Percentiles rank a stretch among this genome's conserved stretches.
Evolutionary conservation across 169 alveolate genomes (phyloP).

Genomic region (Eimeria necatrix): DNA sequence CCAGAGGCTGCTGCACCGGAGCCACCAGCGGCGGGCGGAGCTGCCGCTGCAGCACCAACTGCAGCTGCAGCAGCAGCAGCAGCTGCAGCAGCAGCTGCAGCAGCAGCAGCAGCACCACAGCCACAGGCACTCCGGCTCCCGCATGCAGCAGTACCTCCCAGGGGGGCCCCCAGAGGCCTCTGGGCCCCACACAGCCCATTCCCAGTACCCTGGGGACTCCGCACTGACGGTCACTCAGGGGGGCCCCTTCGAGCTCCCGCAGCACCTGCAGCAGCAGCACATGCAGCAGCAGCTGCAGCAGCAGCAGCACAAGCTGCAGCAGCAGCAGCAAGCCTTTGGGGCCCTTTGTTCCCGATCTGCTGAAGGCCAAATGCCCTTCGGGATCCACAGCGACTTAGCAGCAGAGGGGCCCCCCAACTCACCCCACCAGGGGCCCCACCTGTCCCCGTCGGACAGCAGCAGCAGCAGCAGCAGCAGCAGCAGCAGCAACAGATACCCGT

Average conservation of each 20-base stretch:
- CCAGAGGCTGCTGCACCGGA: slow-evolving; percentile 1
- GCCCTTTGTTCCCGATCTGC: neutral
- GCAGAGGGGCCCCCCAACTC: neutral
- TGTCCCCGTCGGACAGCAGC: neutral
- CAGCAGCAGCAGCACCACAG: slow-evolving; percentile 25
- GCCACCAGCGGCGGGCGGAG: neutral
- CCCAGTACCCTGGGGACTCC: too few species aligned
- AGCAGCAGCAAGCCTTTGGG: neutral
- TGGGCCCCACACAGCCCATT: neutral
- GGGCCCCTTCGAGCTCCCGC: neutral
- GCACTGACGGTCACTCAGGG: neutral
- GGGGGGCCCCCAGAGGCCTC: neutral
- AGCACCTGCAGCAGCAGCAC: slow-evolving; percentile 16
- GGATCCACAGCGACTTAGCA: neutral
- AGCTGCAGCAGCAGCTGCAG: slow-evolving; percentile 15
- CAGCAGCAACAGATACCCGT: slow-evolving; percentile 2
- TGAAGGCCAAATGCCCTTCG: neutral
- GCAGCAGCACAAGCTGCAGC: neutral
- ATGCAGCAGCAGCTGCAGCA: neutral
- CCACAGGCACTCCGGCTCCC: neutral
- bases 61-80: slow-evolving; percentile 32
- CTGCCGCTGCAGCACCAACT: neutral
- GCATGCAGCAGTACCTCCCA: neutral
- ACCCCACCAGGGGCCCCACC: neutral
- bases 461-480: slow-evolving; percentile 17